phyloP scores from a whole-genome alignment of 1,139 yeast genomes.

The Candida albicans region DNA sequence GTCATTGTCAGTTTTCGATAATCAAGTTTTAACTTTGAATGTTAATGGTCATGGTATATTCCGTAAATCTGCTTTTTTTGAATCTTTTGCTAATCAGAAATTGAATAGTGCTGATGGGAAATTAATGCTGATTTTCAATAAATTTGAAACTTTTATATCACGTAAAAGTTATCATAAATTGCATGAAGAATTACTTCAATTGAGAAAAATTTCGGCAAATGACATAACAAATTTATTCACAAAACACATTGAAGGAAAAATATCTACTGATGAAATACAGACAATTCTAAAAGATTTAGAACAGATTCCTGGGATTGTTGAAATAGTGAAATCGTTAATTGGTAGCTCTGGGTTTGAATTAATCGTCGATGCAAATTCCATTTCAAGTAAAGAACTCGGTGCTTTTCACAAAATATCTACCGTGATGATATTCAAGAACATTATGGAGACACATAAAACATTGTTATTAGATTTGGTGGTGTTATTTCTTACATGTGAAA shows the following conservation, averaged over 20 bases:
- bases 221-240: slow-evolving; percentile 23
- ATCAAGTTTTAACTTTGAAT: slow-evolving; percentile 23
- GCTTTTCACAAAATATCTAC: slow-evolving; percentile 24
- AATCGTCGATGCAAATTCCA: slow-evolving; percentile 8
- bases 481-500: slow-evolving; percentile 33
- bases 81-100: slow-evolving; percentile 20
- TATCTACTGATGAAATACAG: slow-evolving; percentile 25
- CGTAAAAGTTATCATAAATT: slow-evolving; percentile 27
- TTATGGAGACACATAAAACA: slow-evolving; percentile 27
- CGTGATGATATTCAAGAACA: slow-evolving; percentile 26
- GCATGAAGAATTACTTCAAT: slow-evolving; percentile 17
- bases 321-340: slow-evolving; percentile 25
- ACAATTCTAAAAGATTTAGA: slow-evolving; percentile 23
- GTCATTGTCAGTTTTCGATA: slow-evolving; percentile 14
- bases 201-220: slow-evolving; percentile 3
- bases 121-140: slow-evolving; percentile 23
- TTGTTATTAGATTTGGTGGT: slow-evolving; percentile 26
- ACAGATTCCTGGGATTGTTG: slow-evolving; percentile 26
- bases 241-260: slow-evolving; percentile 22
- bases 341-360: slow-evolving; percentile 15
- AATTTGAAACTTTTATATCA: slow-evolving; percentile 26
- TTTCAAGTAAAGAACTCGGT: slow-evolving; percentile 14
- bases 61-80: slow-evolving; percentile 36
- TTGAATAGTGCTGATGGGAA: slow-evolving; percentile 18
- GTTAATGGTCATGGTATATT: slow-evolving; percentile 37